Percentiles rank a stretch among this genome's conserved stretches.
phyloP scores from a whole-genome alignment of 345 rosid species.

The Eutrema japonicum region DNA sequence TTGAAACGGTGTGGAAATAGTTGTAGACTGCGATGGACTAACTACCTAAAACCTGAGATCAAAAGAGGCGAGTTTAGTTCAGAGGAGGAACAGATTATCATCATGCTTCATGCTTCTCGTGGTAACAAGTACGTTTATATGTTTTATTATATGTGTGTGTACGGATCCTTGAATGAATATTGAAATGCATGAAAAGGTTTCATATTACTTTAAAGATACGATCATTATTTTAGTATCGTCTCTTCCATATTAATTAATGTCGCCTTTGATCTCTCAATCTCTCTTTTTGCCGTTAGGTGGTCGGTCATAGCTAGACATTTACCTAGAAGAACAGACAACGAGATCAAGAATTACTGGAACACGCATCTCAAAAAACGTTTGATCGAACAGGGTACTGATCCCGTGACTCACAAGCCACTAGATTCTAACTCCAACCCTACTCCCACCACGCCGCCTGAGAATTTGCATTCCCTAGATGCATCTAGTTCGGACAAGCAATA shows the following conservation, averaged over 20 bases:
- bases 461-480: constrained; percentile 5
- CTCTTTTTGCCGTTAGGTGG: constrained; percentile 51
- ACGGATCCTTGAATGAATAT: not conserved
- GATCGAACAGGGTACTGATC: constrained; percentile 76
- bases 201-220: not conserved
- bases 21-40: constrained; percentile 54
- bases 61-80: constrained; percentile 52
- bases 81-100: constrained; percentile 52
- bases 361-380: constrained; percentile 70
- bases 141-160: not conserved
- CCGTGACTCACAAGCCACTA: constrained; percentile 69
- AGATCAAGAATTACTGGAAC: constrained; percentile 76
- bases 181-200: constrained; percentile 11
- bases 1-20: constrained; percentile 57
- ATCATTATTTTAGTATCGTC: not conserved
- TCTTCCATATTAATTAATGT: not conserved
- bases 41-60: constrained; percentile 51
- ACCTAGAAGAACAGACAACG: constrained; percentile 71
- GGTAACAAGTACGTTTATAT: constrained; percentile 49
- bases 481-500: constrained; percentile 31
- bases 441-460: constrained; percentile 18
- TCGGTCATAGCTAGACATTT: constrained; percentile 71
- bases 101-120: constrained; percentile 53
- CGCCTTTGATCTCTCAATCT: not conserved
- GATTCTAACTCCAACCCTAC: constrained; percentile 22